Evolutionary conservation across 2,329 filamentous ascomycete genomes (phyloP), one percentile per base, ranked within the genome.

Genomic region (Colletotrichum spinosum): DNA sequence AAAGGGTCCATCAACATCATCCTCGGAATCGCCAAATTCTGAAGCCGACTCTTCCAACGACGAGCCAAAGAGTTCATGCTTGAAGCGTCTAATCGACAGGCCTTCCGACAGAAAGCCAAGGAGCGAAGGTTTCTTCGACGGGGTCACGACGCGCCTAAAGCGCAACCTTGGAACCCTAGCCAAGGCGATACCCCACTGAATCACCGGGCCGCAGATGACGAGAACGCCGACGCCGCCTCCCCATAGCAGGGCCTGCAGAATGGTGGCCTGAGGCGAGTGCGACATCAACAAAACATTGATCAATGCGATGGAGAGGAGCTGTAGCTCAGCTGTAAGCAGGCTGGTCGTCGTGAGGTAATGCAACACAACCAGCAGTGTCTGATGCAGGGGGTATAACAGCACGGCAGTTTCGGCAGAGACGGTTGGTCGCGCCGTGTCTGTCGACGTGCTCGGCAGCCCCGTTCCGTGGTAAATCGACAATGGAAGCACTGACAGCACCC

Each of bases 111-210:
- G 57, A 67, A 78, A 77, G 70, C 83, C 72, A 69, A 81, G 56
- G 70, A 75, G 67, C 67, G 76, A 71, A 41, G 73, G 67, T 61
- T 78, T 75, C 70, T 78, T 77, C 60, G 74, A 72, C 6, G 70
- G 71, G 37, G 73, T 74, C 1, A 79, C 75, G 15, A 83, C 79
- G 60, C 89, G 87, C 70, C 88, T 86, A 72, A 98, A 94, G 48
- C 94, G 92, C 93, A 95, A 97, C 71, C 89, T 93, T 2, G 96
- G 96, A 15, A 98, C 92, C 62, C 95, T 86, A 55, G 95, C 94
- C 67, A 99, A 81, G 34, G 90, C 86, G 57, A 98, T 91, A 50
- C 92, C 94, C 92, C 93, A 97, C 71, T 85, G 86, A 41, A 98
- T 87, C 11, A 96, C 87, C 37, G 89, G 85, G 37, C 88, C 87